phyloP scores from a whole-genome alignment of 495 filamentous ascomycete genomes.

The Sporormia fimetaria region DNA sequence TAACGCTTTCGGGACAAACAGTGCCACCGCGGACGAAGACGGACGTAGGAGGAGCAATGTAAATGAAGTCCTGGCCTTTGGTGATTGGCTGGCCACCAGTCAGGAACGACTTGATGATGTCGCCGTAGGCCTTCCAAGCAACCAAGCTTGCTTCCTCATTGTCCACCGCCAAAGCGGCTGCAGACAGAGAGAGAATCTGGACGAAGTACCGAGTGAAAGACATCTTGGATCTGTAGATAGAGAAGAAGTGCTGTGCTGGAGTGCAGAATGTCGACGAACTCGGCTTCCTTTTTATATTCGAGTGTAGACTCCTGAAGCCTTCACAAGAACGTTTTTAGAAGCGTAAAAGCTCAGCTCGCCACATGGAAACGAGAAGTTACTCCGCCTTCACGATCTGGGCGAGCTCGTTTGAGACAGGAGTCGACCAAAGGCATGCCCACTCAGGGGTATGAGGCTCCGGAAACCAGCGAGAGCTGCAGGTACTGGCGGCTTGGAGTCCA shows the following conservation, averaged over 20 bases:
- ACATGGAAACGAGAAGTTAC: no score
- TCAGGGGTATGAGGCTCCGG: no score
- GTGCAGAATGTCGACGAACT: background rate
- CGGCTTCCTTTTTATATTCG: conserved; percentile 3
- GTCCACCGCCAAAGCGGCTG: conserved; percentile 3
- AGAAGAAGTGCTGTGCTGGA: background rate
- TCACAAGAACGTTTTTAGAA: no score
- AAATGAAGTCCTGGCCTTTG: conserved; percentile 3
- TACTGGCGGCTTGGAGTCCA: no score
- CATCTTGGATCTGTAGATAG: conserved; percentile 3
- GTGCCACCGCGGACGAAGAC: conserved; percentile 9
- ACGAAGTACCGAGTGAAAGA: conserved; percentile 2
- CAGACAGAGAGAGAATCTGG: conserved; percentile 3
- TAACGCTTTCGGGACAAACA: conserved; percentile 3
- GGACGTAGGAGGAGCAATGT: conserved; percentile 7
- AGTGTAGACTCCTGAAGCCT: no score
- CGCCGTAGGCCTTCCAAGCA: conserved; percentile 11
- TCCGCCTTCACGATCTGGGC: no score
- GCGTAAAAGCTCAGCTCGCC: no score
- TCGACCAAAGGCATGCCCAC: no score
- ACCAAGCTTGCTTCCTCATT: conserved; percentile 9
- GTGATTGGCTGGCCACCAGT: conserved; percentile 1
- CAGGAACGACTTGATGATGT: conserved; percentile 1
- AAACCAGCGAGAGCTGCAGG: no score
- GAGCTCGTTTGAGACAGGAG: no score